A percentile compares a stretch with the other conserved stretches of the same genome.
phyloP scores from a whole-genome alignment of 352 stramenopile genomes.

The Phytophthora pluvialis region DNA sequence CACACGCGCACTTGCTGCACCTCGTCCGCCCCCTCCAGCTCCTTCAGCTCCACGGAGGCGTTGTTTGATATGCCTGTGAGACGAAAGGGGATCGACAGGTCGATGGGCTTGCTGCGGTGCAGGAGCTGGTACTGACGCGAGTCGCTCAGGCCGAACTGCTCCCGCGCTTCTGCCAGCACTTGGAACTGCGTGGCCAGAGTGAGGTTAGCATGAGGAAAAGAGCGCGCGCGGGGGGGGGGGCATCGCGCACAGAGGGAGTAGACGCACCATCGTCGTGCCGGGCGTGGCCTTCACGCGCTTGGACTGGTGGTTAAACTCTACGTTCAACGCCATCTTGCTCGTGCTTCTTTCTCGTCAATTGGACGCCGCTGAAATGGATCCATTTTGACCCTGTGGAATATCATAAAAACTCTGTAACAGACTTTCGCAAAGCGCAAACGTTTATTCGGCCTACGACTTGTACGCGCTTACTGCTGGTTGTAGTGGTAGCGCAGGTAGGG shows the following conservation, averaged over 20 bases:
- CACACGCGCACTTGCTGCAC: conserved; percentile 80
- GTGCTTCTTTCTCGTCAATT: conserved; percentile 2
- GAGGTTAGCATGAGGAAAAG: not conserved
- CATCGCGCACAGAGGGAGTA: not conserved
- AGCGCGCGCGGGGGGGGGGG: not conserved
- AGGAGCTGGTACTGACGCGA: conserved; percentile 61
- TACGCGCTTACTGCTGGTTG: conserved; percentile 43
- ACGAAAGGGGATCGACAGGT: conserved; percentile 86
- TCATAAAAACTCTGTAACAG: conserved; percentile 15
- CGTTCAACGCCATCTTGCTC: conserved; percentile 71
- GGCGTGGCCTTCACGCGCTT: conserved; percentile 83
- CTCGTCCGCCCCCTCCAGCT: conserved; percentile 33
- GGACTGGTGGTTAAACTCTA: conserved; percentile 71
- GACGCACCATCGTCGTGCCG: conserved; percentile 73
- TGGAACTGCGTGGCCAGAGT: conserved; percentile 56
- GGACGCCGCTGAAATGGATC: not conserved
- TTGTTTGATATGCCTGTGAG: conserved; percentile 90
- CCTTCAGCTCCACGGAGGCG: conserved; percentile 70
- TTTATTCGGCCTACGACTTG: not conserved
- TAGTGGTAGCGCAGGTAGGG: conserved; percentile 94
- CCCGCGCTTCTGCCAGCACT: conserved; percentile 66
- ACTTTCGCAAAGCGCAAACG: not conserved
- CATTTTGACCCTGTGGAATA: not conserved
- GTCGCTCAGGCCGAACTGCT: conserved; percentile 57
- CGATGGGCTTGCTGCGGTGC: conserved; percentile 68